These are phyloP conservation scores for Mycosphaerella sp. DNA, from an alignment of 2,329 filamentous ascomycete species.

Conservation along the genomic window DNA sequence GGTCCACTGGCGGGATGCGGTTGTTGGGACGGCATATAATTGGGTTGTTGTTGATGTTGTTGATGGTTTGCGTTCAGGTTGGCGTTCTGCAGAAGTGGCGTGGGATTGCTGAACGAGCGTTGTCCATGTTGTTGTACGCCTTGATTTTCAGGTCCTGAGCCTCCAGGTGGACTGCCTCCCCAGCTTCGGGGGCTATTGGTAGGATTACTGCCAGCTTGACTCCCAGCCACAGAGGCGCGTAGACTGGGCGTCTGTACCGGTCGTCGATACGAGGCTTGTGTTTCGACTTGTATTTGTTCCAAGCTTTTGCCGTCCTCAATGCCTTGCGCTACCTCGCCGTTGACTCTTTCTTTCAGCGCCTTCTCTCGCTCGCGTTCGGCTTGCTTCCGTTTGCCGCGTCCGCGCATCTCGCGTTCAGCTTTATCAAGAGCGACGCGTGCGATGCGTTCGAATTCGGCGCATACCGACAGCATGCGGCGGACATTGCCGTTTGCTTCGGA, in stretches of 20 bases:
- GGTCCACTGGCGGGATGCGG: slow-evolving; percentile 6
- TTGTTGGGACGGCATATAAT: slow-evolving; percentile 20
- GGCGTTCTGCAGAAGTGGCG: slow-evolving; percentile 11
- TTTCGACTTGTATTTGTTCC: slow-evolving; percentile 35
- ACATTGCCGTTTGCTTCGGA: slow-evolving; percentile 65
- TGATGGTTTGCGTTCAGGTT: slow-evolving; percentile 8
- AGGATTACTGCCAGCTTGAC: slow-evolving; percentile 22
- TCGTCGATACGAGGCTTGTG: slow-evolving; percentile 31
- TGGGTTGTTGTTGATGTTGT: slow-evolving; percentile 12
- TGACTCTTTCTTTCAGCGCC: slow-evolving; percentile 25
- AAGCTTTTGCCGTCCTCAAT: slow-evolving; percentile 32
- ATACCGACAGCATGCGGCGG: slow-evolving; percentile 87
- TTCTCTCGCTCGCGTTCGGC: slow-evolving; percentile 46
- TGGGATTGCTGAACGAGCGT: slow-evolving; percentile 17
- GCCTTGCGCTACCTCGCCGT: slow-evolving; percentile 22
- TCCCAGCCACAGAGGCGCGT: slow-evolving; percentile 23
- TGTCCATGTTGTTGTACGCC: slow-evolving; percentile 9
- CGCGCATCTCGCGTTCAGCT: slow-evolving; percentile 74
- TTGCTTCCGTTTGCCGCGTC: slow-evolving; percentile 77
- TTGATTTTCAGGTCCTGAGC: slow-evolving; percentile 15
- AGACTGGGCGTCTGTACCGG: slow-evolving; percentile 32
- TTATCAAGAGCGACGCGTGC: slow-evolving; percentile 86
- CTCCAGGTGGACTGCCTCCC: slow-evolving; percentile 23
- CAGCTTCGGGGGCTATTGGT: slow-evolving; percentile 29
- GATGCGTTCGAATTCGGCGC: slow-evolving; percentile 94